Evolutionary conservation across 1,139 yeast genomes (phyloP).

Genomic region (Pichia sp.): DNA sequence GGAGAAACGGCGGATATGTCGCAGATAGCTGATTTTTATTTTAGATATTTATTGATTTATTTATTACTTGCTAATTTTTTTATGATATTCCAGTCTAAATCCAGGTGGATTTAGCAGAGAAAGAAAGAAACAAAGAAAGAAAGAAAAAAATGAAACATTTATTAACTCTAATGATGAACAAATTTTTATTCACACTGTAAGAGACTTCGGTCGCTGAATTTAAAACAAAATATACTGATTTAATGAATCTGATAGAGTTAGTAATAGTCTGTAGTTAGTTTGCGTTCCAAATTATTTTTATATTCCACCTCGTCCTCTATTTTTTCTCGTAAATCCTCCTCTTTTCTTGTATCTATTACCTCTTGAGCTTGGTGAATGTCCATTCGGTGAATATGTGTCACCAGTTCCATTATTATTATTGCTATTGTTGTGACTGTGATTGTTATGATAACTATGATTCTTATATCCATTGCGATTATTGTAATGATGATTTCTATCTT

Average conservation of each 20-base stretch:
- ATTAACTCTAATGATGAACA: constrained; percentile 26
- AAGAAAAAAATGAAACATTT: constrained; percentile 6
- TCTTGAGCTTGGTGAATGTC: neutral
- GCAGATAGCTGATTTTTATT: constrained; percentile 31
- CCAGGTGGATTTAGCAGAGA: constrained; percentile 15
- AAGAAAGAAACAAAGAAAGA: constrained; percentile 7
- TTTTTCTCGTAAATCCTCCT: neutral
- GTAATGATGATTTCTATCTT: neutral
- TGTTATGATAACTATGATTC: neutral
- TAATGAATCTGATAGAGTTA: constrained; percentile 59
- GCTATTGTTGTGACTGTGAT: neutral
- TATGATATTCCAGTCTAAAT: constrained; percentile 7
- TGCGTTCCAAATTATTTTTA: neutral
- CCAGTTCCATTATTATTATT: neutral
- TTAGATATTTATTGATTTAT: too few relatives aligned
- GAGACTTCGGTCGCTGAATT: constrained; percentile 28
- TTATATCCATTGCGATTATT: neutral
- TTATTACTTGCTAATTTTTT: neutral
- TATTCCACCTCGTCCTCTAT: neutral
- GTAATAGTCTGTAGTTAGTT: neutral
- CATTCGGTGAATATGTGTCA: neutral
- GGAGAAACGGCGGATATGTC: constrained; percentile 64
- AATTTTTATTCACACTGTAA: constrained; percentile 34
- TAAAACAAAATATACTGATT: constrained; percentile 50
- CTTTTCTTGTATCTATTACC: constrained; percentile 4